These are phyloP conservation scores for Porphyrellus cyaneotinctus DNA, from an alignment of 768 basidiomycete genomes.

Conservation along the genomic window DNA sequence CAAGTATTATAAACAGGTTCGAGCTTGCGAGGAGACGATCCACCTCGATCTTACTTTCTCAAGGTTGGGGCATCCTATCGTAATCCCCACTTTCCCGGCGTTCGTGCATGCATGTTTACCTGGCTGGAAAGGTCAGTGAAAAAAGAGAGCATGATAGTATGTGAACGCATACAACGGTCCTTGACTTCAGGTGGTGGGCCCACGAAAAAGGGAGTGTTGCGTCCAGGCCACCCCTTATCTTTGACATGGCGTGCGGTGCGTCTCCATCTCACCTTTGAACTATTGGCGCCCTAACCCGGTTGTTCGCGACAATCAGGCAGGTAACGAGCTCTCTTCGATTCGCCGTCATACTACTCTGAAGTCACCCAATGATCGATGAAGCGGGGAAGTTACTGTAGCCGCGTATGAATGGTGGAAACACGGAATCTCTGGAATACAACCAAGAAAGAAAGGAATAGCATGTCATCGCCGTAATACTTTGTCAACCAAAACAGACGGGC, in stretches of 20 bases:
- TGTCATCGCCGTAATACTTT: neutral
- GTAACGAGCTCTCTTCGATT: conserved; percentile 8
- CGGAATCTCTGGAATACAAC: conserved; percentile 26
- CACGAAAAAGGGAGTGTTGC: conserved; percentile 13
- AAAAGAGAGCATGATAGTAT: neutral
- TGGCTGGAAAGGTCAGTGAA: conserved; percentile 47
- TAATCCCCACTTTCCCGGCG: conserved; percentile 68
- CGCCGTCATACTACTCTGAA: conserved; percentile 18
- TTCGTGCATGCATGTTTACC: conserved; percentile 49
- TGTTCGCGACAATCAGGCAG: conserved; percentile 18
- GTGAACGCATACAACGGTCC: conserved; percentile 12
- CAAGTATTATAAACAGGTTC: conserved; percentile 30
- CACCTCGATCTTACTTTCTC: neutral
- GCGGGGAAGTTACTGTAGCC: conserved; percentile 61
- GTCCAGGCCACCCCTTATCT: conserved; percentile 20
- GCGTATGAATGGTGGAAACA: conserved; percentile 58
- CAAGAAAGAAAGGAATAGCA: conserved; percentile 7
- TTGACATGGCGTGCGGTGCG: conserved; percentile 31
- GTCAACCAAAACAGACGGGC: neutral
- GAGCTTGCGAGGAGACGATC: neutral
- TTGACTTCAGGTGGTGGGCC: conserved; percentile 22
- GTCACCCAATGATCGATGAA: conserved; percentile 21
- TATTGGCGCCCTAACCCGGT: neutral
- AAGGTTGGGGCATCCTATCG: conserved; percentile 64
- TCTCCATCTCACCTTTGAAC: neutral